phyloP scores from a whole-genome alignment of 371 early-diverging fungal species.

The Syncephalis fuscata region DNA sequence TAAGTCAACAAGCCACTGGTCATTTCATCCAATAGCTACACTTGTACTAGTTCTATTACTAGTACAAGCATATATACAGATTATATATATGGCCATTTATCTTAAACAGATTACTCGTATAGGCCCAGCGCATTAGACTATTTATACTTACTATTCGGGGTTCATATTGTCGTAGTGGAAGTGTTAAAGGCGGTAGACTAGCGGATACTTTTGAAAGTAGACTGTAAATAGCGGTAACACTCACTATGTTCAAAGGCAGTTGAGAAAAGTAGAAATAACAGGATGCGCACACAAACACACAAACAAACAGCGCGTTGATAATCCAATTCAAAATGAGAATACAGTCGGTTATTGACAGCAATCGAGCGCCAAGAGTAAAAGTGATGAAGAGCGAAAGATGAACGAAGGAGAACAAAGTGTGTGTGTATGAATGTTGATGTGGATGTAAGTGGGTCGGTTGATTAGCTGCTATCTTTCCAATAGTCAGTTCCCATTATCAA shows the following conservation, averaged over 20 bases:
- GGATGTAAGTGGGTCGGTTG: neutral
- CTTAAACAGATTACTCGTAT: too few species aligned
- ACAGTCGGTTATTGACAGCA: neutral
- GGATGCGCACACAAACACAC: neutral
- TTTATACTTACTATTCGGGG: constrained; percentile 28
- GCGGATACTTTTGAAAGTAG: too few species aligned
- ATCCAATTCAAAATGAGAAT: too few species aligned
- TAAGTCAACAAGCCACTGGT: too few species aligned
- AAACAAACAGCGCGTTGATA: too few species aligned
- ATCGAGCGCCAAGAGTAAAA: neutral
- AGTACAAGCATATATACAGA: too few species aligned
- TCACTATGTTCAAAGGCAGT: neutral
- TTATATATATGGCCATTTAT: too few species aligned
- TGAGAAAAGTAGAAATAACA: neutral
- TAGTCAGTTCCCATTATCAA: neutral
- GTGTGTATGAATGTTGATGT: neutral
- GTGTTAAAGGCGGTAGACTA: too few species aligned
- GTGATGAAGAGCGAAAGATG: neutral
- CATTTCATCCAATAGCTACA: too few species aligned
- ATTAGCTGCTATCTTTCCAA: neutral
- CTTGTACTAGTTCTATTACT: too few species aligned
- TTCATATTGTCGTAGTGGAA: constrained; percentile 12
- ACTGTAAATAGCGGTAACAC: too few species aligned
- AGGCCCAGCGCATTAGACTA: neutral
- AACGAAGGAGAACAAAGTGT: neutral